These are phyloP conservation scores for Phoenix dactylifera DNA, from an alignment of 176 grass and related monocot species.

Conservation along the genomic window DNA sequence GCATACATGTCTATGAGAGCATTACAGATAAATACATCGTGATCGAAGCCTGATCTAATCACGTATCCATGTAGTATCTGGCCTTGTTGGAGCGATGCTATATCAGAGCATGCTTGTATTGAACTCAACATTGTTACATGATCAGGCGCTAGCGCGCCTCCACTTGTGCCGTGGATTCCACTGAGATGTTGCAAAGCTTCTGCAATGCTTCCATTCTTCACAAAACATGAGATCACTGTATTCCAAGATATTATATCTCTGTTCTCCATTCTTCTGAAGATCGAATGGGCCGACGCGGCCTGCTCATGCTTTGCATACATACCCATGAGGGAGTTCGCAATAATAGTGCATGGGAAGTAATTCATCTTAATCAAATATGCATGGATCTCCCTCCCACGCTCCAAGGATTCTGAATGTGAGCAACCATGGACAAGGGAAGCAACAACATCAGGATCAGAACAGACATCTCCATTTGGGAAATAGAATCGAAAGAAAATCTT, in stretches of 20 bases:
- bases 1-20: constrained; percentile 58
- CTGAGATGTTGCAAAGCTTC: constrained; percentile 43
- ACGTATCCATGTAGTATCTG: constrained; percentile 44
- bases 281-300: constrained; percentile 18
- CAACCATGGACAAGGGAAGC: constrained; percentile 33
- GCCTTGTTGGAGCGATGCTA: constrained; percentile 33
- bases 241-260: constrained; percentile 64
- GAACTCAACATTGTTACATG: constrained; percentile 42
- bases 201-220: constrained; percentile 38
- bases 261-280: constrained; percentile 40
- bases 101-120: constrained; percentile 40
- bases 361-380: constrained; percentile 27
- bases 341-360: constrained; percentile 31
- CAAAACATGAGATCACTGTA: constrained; percentile 48
- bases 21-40: constrained; percentile 44
- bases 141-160: constrained; percentile 20
- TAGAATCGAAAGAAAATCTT: constrained; percentile 21
- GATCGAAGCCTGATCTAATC: constrained; percentile 29
- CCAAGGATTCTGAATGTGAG: constrained; percentile 23
- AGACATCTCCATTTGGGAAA: constrained; percentile 15
- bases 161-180: constrained; percentile 18
- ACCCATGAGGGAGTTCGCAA: constrained; percentile 57
- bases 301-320: constrained; percentile 44
- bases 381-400: constrained; percentile 41
- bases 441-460: constrained; percentile 37